Evolutionary conservation across 306 rosid genomes (phyloP), one percentile per base, ranked within the genome.

Genomic region (Fragaria nilgerrensis): DNA sequence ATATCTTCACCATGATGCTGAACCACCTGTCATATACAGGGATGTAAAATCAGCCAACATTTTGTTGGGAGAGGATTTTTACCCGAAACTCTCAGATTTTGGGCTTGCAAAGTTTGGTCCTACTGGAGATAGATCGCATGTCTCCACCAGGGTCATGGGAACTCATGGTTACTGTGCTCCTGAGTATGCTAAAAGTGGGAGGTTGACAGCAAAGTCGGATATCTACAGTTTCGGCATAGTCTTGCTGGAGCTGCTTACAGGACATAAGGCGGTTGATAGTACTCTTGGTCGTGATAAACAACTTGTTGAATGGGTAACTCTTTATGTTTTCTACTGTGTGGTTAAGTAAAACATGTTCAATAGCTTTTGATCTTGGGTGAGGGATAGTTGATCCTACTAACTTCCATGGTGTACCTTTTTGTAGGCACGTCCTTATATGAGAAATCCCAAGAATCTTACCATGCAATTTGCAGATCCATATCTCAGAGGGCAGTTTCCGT

Each of bases 81-180:
- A 25, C 74, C 85, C 96, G 32, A 90, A 87, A 75, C 92, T 93
- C 25, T 87, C 94, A 9, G 94, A 93, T 84, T 93, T 93, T 34
- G 94, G 97, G 68, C 87, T 93, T 59, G 96, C 96, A 13, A 87
- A 86, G 73, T 88, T 86, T 48, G 91, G 92, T 69, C 94, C 96
- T 10, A 86, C 84, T 0, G 94, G 90, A 59, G 94, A 86, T 7
- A 80, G 80, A n/a, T 84, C 92, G 0, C 90, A 81, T 59, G 93
- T 92, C 65, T 82, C 89, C 74, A 87, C 96, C 9, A 88, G 93
- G 78, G 97, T 90, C 47, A 86, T 90, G 93, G 97, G 93, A 74
- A 90, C 96, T 9, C 78, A 84, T 44, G 97, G 97, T 48, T 92
- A 90, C 74, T 92, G 93, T 74, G 96, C 93, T 12, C 93, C 96